phyloP scores from a whole-genome alignment of 1,139 yeast species.

The Kodamaea sp. region DNA sequence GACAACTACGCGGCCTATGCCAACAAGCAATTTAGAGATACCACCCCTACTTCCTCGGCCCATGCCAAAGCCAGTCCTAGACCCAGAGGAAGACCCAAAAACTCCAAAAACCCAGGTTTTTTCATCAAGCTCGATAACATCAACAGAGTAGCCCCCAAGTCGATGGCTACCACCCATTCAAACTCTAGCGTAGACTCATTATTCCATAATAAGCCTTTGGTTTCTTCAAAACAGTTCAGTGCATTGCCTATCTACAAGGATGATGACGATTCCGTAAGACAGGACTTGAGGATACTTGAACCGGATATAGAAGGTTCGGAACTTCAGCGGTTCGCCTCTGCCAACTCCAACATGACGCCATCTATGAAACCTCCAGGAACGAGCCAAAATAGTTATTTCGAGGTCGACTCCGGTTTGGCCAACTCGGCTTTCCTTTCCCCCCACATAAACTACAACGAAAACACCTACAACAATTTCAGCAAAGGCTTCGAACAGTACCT shows the following conservation, averaged over 20 bases:
- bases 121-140: conserved; percentile 16
- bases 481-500: conserved; percentile 10
- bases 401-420: conserved; percentile 11
- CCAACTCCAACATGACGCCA: conserved; percentile 33
- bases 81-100: conserved; percentile 10
- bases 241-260: conserved; percentile 6
- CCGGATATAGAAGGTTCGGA: conserved; percentile 20
- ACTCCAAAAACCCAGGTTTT: conserved; percentile 15
- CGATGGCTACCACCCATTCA: neutral
- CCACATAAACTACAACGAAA: conserved; percentile 12
- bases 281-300: conserved; percentile 18
- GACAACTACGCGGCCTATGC: neutral
- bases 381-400: conserved; percentile 36
- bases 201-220: conserved; percentile 8
- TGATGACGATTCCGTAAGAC: conserved; percentile 6
- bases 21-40: neutral
- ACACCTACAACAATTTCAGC: conserved; percentile 11
- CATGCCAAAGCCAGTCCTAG: conserved; percentile 2
- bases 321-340: conserved; percentile 12
- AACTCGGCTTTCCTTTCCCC: conserved; percentile 10
- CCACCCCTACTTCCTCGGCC: neutral
- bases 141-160: conserved; percentile 1
- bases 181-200: conserved; percentile 8
- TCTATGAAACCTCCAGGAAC: conserved; percentile 45
- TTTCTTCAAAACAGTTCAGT: conserved; percentile 8